These are phyloP conservation scores for Solanum bulbocastanum DNA, from an alignment of 257 asterid species.

Conservation along the genomic window DNA sequence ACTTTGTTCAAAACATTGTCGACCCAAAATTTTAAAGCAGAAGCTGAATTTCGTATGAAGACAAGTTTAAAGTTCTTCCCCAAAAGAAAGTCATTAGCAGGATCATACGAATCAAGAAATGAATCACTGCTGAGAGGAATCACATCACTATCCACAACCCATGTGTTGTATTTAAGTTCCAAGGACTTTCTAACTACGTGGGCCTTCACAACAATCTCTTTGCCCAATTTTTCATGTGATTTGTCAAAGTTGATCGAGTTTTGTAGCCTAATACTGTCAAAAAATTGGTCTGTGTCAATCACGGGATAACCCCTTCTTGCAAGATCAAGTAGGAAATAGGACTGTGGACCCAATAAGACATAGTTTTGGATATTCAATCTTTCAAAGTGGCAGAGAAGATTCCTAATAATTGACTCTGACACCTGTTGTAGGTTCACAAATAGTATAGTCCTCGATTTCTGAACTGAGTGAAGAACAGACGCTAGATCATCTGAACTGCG, in stretches of 20 bases:
- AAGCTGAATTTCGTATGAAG: constrained; percentile 44
- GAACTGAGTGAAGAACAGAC: constrained; percentile 41
- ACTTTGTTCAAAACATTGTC: constrained; percentile 27
- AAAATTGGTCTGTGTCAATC: constrained; percentile 42
- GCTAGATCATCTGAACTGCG: constrained; percentile 41
- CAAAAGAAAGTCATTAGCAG: constrained; percentile 20
- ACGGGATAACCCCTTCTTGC: constrained; percentile 81
- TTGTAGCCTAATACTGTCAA: constrained; percentile 19
- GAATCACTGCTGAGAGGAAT: constrained; percentile 43
- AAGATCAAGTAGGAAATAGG: constrained; percentile 57
- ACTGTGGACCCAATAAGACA: constrained; percentile 48
- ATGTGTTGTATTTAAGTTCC: constrained; percentile 51
- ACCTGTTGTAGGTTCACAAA: constrained; percentile 46
- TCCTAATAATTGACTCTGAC: constrained; percentile 41
- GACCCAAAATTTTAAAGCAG: constrained; percentile 36
- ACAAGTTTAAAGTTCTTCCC: constrained; percentile 45
- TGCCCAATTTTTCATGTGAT: constrained; percentile 29
- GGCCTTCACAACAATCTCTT: constrained; percentile 44
- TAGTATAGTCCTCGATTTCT: constrained; percentile 38
- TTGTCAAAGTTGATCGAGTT: constrained; percentile 35
- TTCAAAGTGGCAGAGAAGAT: constrained; percentile 82
- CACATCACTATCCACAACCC: constrained; percentile 53
- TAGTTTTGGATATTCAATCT: constrained; percentile 54
- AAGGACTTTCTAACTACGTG: constrained; percentile 41
- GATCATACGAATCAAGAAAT: constrained; percentile 37